Percentiles rank a stretch among this genome's conserved stretches.
Conservation (phyloP, 2,329 filamentous ascomycete genomes). For the Penicillium rolfsii region DNA sequence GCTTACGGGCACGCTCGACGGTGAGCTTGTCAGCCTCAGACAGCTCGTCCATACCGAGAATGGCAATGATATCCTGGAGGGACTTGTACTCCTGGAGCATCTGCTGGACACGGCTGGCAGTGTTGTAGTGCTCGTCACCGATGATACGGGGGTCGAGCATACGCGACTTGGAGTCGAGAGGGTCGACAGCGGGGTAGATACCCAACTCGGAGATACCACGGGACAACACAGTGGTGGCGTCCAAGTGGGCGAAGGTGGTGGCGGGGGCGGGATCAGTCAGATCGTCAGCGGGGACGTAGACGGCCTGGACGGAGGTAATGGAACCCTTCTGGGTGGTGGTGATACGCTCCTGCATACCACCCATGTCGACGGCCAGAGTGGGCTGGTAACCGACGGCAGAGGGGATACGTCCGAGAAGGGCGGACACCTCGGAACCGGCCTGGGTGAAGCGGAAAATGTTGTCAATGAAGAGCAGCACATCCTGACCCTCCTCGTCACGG, state of each 20-base stretch:
- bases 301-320: conserved; percentile 99
- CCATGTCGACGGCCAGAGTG: conserved; percentile 98
- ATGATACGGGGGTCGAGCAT: conserved; percentile 99
- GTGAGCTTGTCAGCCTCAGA: conserved; percentile 99
- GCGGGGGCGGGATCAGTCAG: conserved; percentile 99
- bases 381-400: conserved; percentile 99
- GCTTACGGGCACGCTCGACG: conserved; percentile 99
- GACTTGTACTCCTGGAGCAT: conserved; percentile 99
- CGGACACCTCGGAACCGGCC: conserved; percentile 99
- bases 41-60: conserved; percentile 99
- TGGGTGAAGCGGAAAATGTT: conserved; percentile 99
- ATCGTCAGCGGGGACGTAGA: conserved; percentile 99
- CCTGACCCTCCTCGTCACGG: conserved; percentile 78
- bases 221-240: conserved; percentile 99
- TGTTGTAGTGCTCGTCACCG: conserved; percentile 96
- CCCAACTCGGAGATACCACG: conserved; percentile 99
- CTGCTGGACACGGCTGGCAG: conserved; percentile 93
- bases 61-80: conserved; percentile 99
- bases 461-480: conserved; percentile 99
- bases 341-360: conserved; percentile 99
- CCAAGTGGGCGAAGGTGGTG: conserved; percentile 99
- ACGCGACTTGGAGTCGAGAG: conserved; percentile 98
- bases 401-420: conserved; percentile 97
- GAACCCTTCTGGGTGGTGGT: conserved; percentile 99
- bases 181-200: conserved; percentile 99